These are phyloP conservation scores for Chenopodium formosanum DNA, from an alignment of 148 eudicot genomes.

Conservation along the genomic window DNA sequence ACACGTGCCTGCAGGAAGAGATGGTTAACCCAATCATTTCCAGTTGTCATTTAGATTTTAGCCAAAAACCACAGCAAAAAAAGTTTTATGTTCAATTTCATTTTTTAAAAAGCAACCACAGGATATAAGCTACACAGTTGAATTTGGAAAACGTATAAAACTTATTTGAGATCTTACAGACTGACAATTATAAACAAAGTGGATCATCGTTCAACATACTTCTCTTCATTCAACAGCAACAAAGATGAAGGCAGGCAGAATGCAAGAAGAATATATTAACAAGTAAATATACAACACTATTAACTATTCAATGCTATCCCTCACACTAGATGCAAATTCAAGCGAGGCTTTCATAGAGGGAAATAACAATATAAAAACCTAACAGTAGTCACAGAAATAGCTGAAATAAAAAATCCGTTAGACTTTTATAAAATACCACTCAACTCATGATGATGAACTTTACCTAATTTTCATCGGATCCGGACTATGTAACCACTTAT, in stretches of 20 bases:
- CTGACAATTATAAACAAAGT: not conserved
- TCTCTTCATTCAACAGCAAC: not conserved
- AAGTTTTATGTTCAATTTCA: too few relatives aligned
- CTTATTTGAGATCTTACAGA: not conserved
- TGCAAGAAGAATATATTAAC: not conserved
- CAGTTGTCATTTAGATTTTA: not conserved
- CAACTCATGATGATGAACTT: not conserved
- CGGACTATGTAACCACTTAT: not conserved
- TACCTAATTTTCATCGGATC: not conserved
- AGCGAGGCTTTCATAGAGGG: not conserved
- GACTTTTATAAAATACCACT: not conserved
- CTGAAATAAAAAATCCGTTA: not conserved
- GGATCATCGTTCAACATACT: not conserved
- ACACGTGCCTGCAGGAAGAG: constrained; percentile 64
- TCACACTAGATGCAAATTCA: not conserved
- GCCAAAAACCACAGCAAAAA: not conserved
- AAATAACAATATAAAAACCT: too few relatives aligned
- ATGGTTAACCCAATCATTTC: constrained; percentile 9
- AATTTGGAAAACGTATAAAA: not conserved
- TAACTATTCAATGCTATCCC: not conserved
- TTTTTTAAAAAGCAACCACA: too few relatives aligned
- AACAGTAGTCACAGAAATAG: not conserved
- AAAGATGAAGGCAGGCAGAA: not conserved
- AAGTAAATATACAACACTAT: not conserved
- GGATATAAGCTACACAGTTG: not conserved